phyloP scores from a whole-genome alignment of 169 alveolate genomes.

The Plasmodium yoelii region DNA sequence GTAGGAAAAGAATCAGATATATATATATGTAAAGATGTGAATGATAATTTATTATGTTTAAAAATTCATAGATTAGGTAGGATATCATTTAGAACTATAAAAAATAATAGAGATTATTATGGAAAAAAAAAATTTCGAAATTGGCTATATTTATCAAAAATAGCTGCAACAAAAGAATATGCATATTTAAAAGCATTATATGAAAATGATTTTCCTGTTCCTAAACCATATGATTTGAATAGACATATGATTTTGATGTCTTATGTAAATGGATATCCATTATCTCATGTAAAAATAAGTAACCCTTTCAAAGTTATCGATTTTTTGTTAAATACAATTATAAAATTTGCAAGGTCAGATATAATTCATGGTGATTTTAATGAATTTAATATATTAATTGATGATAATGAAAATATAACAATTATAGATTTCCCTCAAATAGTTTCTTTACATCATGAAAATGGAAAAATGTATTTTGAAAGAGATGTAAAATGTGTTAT shows the following conservation, averaged over 20 bases:
- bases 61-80: conserved; percentile 92
- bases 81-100: conserved; percentile 97
- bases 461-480: conserved; percentile 95
- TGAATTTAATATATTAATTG: conserved; percentile 96
- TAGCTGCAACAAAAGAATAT: conserved; percentile 99
- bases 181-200: conserved; percentile 96
- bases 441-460: conserved; percentile 94
- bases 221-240: conserved; percentile 97
- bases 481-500: conserved; percentile 95
- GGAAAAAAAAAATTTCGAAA: conserved; percentile 95
- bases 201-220: conserved; percentile 96
- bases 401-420: conserved; percentile 90
- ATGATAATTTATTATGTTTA: conserved; percentile 89
- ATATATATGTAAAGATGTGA: conserved; percentile 93
- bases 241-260: conserved; percentile 99
- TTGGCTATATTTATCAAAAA: conserved; percentile 98
- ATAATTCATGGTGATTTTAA: conserved; percentile 99
- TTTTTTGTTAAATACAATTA: conserved; percentile 78
- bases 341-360: conserved; percentile 95
- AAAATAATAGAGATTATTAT: conserved; percentile 98
- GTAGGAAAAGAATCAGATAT: conserved; percentile 99
- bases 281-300: conserved; percentile 89
- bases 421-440: conserved; percentile 98
- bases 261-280: conserved; percentile 94
- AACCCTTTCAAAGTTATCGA: conserved; percentile 13